Conservation (phyloP, 1,284 basidiomycete species). For the Laetiporus sulphureus region DNA sequence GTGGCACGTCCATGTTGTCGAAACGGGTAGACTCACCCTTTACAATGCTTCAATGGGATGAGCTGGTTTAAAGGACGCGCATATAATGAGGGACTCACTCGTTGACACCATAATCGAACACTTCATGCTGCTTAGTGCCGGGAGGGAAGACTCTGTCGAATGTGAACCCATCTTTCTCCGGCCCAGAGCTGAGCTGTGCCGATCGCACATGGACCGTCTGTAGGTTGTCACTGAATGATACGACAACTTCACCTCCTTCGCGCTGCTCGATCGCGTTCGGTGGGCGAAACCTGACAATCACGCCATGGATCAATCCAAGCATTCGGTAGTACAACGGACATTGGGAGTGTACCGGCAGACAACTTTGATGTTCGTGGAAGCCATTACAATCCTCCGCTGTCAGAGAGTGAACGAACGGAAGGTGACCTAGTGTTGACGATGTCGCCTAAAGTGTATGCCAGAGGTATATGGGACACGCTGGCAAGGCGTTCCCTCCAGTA, state of each 20-base stretch:
- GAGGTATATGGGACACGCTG: conserved; percentile 16
- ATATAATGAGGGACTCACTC: conserved; percentile 62
- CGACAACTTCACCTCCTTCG: conserved; percentile 88
- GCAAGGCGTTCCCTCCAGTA: conserved; percentile 16
- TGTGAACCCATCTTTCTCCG: conserved; percentile 90
- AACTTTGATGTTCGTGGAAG: conserved; percentile 87
- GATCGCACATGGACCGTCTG: conserved; percentile 80
- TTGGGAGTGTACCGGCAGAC: conserved; percentile 74
- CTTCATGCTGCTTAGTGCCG: conserved; percentile 86
- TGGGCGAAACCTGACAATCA: conserved; percentile 77
- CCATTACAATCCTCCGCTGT: conserved; percentile 36
- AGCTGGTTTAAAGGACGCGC: no score
- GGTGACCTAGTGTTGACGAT: conserved; percentile 10
- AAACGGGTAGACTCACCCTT: conserved; percentile 45
- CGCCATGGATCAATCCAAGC: no score
- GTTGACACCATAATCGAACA: conserved; percentile 98
- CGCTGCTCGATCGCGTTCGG: conserved; percentile 89
- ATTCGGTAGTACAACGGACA: no score
- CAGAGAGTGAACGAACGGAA: conserved; percentile 12
- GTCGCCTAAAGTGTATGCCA: conserved; percentile 10
- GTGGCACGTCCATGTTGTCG: no score
- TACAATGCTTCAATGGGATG: conserved; percentile 70
- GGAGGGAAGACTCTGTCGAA: conserved; percentile 98
- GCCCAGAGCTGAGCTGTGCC: conserved; percentile 58
- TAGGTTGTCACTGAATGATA: conserved; percentile 82